Evolutionary conservation across 495 filamentous ascomycete species (phyloP).

Genomic region (Trypethelium eluteriae): DNA sequence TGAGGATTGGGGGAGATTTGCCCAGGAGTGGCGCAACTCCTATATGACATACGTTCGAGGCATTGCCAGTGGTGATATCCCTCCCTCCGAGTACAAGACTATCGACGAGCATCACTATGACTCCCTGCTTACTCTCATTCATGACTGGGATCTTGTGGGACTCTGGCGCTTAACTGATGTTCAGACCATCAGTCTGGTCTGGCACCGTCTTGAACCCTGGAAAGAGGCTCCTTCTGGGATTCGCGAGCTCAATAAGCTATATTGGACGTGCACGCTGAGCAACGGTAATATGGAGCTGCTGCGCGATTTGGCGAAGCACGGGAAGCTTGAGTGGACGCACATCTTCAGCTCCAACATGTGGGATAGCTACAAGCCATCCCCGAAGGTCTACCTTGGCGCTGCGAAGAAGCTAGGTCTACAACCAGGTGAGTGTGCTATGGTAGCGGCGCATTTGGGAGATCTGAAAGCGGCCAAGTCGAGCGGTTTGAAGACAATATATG

Average conservation of each 20-base stretch:
- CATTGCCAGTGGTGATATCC: constrained; percentile 36
- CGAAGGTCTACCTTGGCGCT: constrained; percentile 60
- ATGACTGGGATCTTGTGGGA: constrained; percentile 44
- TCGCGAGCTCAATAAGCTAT: constrained; percentile 44
- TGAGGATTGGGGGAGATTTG: constrained; percentile 54
- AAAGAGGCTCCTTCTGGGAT: constrained; percentile 54
- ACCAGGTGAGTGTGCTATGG: constrained; percentile 60
- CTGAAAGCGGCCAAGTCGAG: constrained; percentile 55
- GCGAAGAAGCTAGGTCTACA: constrained; percentile 49
- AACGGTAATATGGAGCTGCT: constrained; percentile 67
- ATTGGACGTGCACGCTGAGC: constrained; percentile 57
- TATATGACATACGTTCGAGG: constrained; percentile 55
- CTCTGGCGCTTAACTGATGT: constrained; percentile 55
- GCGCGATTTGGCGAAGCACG: constrained; percentile 52
- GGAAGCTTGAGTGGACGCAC: constrained; percentile 52
- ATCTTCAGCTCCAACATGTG: constrained; percentile 63
- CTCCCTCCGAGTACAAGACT: constrained; percentile 33
- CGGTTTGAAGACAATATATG: constrained; percentile 65
- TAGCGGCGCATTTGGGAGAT: constrained; percentile 68
- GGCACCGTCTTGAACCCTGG: constrained; percentile 69
- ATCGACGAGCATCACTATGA: constrained; percentile 61
- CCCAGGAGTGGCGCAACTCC: constrained; percentile 58
- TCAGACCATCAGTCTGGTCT: constrained; percentile 49
- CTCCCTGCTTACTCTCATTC: constrained; percentile 45
- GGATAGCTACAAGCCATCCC: constrained; percentile 68